Evolutionary conservation across 106 monocot genomes (phyloP).

Genomic region (Vanilla planifolia): DNA sequence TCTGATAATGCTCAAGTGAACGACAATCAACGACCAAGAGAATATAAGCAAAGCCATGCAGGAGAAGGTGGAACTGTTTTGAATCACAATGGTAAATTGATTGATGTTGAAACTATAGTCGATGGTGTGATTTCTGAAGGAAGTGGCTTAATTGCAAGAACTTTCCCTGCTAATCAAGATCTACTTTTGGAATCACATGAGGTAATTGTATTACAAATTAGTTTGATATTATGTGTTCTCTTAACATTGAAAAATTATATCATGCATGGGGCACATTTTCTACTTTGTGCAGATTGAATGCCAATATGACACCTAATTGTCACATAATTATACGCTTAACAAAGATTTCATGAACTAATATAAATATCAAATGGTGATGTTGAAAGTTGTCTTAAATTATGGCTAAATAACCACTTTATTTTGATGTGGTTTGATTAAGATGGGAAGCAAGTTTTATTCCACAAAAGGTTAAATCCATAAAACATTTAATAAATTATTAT

Average conservation of each 20-base stretch:
- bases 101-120: background rate
- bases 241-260: background rate
- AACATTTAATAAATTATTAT: too few relatives aligned
- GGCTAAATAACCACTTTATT: background rate
- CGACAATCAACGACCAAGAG: background rate
- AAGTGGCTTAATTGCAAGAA: background rate
- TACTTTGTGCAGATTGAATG: background rate
- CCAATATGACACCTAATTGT: too few relatives aligned
- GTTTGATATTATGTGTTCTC: background rate
- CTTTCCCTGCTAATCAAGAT: background rate
- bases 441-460: too few relatives aligned
- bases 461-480: too few relatives aligned
- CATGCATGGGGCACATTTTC: background rate
- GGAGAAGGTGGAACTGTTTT: background rate
- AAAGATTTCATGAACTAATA: too few relatives aligned
- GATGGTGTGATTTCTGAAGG: background rate
- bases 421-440: too few relatives aligned
- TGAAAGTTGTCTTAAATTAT: background rate
- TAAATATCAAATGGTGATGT: too few relatives aligned
- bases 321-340: too few relatives aligned
- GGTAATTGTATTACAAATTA: background rate
- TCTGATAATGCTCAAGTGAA: background rate
- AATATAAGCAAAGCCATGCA: background rate
- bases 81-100: background rate
- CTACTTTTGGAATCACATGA: background rate